phyloP scores from a whole-genome alignment of 768 basidiomycete species.

The Lactarius hengduanensis region DNA sequence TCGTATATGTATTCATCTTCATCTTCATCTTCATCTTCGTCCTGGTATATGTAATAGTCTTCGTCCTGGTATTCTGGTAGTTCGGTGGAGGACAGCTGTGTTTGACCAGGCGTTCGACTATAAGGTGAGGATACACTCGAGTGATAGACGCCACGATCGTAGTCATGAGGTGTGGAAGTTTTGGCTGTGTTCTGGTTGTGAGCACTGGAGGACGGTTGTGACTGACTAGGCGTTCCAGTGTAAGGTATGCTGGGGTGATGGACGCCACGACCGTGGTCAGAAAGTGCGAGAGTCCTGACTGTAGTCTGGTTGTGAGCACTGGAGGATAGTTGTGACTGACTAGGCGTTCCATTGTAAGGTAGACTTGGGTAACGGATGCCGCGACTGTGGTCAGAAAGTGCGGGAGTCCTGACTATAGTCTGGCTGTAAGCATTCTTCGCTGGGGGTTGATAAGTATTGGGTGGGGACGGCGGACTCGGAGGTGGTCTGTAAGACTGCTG shows the following conservation, averaged over 20 bases:
- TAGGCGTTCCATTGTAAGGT: no score
- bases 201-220: not conserved
- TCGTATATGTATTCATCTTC: no score
- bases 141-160: not conserved
- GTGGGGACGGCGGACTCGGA: no score
- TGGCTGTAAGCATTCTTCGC: not conserved
- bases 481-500: not conserved
- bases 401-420: not conserved
- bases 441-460: not conserved
- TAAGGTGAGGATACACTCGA: not conserved
- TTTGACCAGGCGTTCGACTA: not conserved
- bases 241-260: not conserved
- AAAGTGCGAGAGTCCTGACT: not conserved
- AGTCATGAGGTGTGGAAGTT: not conserved
- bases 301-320: no score
- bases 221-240: no score
- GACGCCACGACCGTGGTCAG: not conserved
- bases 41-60: no score
- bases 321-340: not conserved
- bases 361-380: not conserved
- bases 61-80: not conserved
- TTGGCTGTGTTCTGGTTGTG: not conserved
- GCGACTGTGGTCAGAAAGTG: not conserved
- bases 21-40: no score
- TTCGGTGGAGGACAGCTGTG: not conserved